A percentile compares a stretch with the other conserved stretches of the same genome.
These are phyloP conservation scores for Blastobotrys persicus DNA, from an alignment of 1,139 yeast species.

Conservation along the genomic window DNA sequence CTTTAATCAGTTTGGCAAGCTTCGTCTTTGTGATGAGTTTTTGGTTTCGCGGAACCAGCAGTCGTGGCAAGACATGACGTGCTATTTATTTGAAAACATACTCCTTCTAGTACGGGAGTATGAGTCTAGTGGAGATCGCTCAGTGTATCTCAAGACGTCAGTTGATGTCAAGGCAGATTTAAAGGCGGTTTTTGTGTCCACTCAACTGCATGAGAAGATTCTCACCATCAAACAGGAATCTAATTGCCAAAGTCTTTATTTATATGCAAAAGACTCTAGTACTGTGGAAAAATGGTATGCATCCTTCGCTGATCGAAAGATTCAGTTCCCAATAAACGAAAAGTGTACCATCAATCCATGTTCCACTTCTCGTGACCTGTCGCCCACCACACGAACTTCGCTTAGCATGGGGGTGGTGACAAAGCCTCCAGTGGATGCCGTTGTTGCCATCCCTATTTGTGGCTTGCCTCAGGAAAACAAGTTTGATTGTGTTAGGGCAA, in stretches of 20 bases:
- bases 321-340: slow-evolving; percentile 17
- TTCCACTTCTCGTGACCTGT: background rate
- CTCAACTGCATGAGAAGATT: slow-evolving; percentile 14
- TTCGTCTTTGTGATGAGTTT: slow-evolving; percentile 24
- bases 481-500: slow-evolving; percentile 20
- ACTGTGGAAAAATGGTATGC: slow-evolving; percentile 18
- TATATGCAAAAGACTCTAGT: slow-evolving; percentile 16
- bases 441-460: slow-evolving; percentile 24
- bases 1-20: slow-evolving; percentile 22
- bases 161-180: slow-evolving; percentile 24
- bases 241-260: slow-evolving; percentile 17
- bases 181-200: slow-evolving; percentile 16
- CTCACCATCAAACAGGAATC: slow-evolving; percentile 16
- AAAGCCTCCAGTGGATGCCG: slow-evolving; percentile 24
- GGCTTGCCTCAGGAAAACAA: slow-evolving; percentile 24
- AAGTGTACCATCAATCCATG: slow-evolving; percentile 9
- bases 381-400: background rate
- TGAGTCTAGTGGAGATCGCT: slow-evolving; percentile 12
- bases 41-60: slow-evolving; percentile 22
- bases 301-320: slow-evolving; percentile 16
- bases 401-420: slow-evolving; percentile 8
- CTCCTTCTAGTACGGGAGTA: slow-evolving; percentile 22
- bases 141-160: slow-evolving; percentile 21
- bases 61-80: slow-evolving; percentile 26
- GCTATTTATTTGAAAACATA: slow-evolving; percentile 26